Conservation (phyloP, 768 basidiomycete genomes). For the Hericium coralloides region DNA sequence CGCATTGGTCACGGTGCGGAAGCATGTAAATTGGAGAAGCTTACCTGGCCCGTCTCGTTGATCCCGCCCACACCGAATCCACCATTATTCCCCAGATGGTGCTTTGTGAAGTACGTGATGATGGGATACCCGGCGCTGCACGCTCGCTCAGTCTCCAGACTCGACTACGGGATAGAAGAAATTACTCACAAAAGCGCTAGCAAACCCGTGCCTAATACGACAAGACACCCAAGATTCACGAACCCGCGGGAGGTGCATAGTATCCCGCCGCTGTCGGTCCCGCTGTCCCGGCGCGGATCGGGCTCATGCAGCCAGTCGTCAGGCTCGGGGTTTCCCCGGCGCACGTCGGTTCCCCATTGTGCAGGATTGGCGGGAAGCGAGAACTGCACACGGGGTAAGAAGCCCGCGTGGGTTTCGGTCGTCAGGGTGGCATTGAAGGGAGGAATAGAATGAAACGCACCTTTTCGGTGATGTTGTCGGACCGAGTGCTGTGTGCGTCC, state of each 20-base stretch:
- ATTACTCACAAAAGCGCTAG: constrained; percentile 7
- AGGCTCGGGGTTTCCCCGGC: constrained; percentile 13
- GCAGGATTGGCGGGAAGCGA: constrained; percentile 21
- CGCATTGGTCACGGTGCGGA: background rate
- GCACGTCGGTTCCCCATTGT: constrained; percentile 19
- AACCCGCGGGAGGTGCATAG: constrained; percentile 30
- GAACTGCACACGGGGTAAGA: constrained; percentile 1
- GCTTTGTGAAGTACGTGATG: constrained; percentile 19
- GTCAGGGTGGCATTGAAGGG: no score
- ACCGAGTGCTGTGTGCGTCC: no score
- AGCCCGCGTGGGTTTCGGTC: no score
- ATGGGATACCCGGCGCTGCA: constrained; percentile 23
- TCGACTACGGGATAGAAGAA: constrained; percentile 15
- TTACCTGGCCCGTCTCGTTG: constrained; percentile 37
- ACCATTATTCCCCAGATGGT: constrained; percentile 19
- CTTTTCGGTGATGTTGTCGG: no score
- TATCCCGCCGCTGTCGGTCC: constrained; percentile 26
- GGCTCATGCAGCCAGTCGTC: constrained; percentile 26
- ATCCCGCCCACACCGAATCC: constrained; percentile 39
- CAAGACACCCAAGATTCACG: constrained; percentile 30
- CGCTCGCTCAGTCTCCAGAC: background rate
- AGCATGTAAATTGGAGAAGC: background rate
- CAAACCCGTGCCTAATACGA: constrained; percentile 1
- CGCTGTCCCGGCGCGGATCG: constrained; percentile 21
- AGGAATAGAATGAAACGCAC: no score